A percentile compares a stretch with the other conserved stretches of the same genome.
phyloP scores from a whole-genome alignment of 371 early-diverging fungal genomes.

The Mortierella sp. region DNA sequence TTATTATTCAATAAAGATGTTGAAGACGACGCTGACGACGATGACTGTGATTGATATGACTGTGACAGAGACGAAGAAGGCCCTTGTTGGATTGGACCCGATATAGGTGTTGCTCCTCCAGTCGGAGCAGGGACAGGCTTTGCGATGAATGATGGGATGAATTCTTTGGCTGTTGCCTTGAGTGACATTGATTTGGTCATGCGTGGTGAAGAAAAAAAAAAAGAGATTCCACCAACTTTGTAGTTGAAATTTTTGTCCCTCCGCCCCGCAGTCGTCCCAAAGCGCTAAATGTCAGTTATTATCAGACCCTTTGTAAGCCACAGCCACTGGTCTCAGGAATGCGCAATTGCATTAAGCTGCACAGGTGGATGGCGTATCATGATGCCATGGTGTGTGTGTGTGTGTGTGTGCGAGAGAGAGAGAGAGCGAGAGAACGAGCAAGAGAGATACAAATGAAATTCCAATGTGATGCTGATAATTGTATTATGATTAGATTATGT shows the following conservation, averaged over 20 bases:
- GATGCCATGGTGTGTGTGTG: too few species aligned
- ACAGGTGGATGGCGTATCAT: too few species aligned
- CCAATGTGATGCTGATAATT: too few species aligned
- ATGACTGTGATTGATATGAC: neutral
- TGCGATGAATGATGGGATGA: conserved; percentile 47
- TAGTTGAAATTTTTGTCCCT: neutral
- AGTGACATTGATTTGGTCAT: conserved; percentile 49
- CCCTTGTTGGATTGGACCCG: neutral
- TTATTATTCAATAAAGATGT: neutral
- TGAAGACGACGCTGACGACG: neutral
- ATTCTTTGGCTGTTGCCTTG: conserved; percentile 56
- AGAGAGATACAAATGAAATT: too few species aligned
- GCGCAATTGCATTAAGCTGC: too few species aligned
- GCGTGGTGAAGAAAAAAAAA: conserved; percentile 22
- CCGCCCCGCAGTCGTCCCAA: too few species aligned
- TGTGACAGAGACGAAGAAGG: conserved; percentile 4
- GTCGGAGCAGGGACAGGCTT: conserved; percentile 23
- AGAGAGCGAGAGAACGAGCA: too few species aligned
- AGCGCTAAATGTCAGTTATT: neutral
- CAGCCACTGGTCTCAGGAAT: too few species aligned
- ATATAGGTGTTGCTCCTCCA: conserved; percentile 23
- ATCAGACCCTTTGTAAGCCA: too few species aligned
- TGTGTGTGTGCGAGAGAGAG: too few species aligned
- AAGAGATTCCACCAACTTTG: neutral
- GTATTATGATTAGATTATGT: too few species aligned